phyloP scores from a whole-genome alignment of 176 grass and related monocot species.

The Eremochloa ophiuroides region DNA sequence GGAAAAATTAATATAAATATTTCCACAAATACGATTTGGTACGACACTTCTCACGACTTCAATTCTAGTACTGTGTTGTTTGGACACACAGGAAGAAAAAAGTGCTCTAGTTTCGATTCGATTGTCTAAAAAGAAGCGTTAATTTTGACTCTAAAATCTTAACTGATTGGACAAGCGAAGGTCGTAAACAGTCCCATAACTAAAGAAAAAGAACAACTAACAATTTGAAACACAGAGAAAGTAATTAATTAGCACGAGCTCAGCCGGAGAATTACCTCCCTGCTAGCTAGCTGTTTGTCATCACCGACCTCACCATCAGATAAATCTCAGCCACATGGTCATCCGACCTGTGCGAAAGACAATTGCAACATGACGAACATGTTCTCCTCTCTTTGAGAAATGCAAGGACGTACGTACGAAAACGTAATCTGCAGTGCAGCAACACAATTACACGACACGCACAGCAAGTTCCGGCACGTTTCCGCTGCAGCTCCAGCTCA shows the following conservation, averaged over 20 bases:
- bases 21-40: neutral
- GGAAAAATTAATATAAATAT: neutral
- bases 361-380: neutral
- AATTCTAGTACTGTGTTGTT: neutral
- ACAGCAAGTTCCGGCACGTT: slow-evolving; percentile 16
- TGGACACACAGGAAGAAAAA: neutral
- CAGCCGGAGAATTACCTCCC: neutral
- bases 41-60: neutral
- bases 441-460: neutral
- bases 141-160: no score
- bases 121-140: no score
- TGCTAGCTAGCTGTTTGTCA: no score
- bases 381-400: neutral
- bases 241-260: no score
- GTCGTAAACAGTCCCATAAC: no score
- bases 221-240: no score
- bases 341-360: neutral
- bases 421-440: neutral
- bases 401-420: neutral
- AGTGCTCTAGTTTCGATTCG: no score
- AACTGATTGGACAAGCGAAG: no score
- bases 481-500: slow-evolving; percentile 28
- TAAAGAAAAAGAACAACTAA: no score
- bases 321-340: neutral
- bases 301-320: neutral